phyloP scores from a whole-genome alignment of 306 rosid genomes.

The Cucurbita moschata region DNA sequence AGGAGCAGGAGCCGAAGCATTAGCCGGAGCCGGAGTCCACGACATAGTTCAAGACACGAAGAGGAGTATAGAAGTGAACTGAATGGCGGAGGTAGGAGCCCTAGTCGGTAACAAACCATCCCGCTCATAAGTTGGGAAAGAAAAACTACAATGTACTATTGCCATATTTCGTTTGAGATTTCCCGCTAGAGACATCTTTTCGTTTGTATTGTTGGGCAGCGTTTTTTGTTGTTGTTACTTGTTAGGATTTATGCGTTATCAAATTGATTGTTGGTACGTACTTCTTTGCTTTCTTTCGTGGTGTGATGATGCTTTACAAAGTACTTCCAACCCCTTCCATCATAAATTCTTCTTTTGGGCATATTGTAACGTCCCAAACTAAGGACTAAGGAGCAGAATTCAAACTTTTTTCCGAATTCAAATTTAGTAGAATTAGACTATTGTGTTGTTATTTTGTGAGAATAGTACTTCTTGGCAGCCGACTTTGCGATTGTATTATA shows the following conservation, averaged over 20 bases:
- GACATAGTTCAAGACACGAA: constrained; percentile 11
- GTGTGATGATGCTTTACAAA: not conserved
- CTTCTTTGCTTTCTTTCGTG: not conserved
- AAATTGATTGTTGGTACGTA: not conserved
- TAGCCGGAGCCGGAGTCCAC: constrained; percentile 26
- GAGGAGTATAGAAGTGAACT: constrained; percentile 35
- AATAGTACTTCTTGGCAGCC: too few relatives aligned
- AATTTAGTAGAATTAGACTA: too few relatives aligned
- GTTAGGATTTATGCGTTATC: not conserved
- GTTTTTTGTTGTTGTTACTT: not conserved
- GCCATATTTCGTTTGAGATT: not conserved
- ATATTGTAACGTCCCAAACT: not conserved
- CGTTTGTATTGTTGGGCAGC: not conserved
- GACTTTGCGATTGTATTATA: too few relatives aligned
- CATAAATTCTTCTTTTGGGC: not conserved
- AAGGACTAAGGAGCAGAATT: too few relatives aligned
- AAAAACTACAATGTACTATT: not conserved
- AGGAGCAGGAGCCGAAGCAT: constrained; percentile 33
- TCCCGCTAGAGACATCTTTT: not conserved
- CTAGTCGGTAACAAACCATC: constrained; percentile 14
- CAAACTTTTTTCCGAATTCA: too few relatives aligned
- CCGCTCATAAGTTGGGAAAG: not conserved
- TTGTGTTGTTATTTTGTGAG: too few relatives aligned
- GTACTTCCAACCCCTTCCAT: not conserved
- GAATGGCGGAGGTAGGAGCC: constrained; percentile 41